Conservation (phyloP, 140 eudicot species). For the Anethum foeniculum region DNA sequence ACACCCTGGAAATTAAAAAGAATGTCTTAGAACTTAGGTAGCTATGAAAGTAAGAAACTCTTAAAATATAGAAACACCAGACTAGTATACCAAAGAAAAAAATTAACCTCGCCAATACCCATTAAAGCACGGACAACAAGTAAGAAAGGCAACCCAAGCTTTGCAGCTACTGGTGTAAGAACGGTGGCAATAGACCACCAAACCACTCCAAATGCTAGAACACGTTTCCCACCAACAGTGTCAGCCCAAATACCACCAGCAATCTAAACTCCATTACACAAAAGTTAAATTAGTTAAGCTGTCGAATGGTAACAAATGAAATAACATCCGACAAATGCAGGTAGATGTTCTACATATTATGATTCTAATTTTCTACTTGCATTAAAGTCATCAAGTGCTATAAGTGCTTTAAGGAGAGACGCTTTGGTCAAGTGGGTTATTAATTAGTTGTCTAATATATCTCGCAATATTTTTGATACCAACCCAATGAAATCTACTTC, state of each 20-base stretch:
- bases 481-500: no score
- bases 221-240: slow-evolving; percentile 87
- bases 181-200: slow-evolving; percentile 96
- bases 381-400: neutral
- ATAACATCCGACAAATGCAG: neutral
- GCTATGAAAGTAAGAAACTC: neutral
- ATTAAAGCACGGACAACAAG: slow-evolving; percentile 86
- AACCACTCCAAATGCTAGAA: slow-evolving; percentile 77
- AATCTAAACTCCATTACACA: slow-evolving; percentile 34
- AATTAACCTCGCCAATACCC: slow-evolving; percentile 90
- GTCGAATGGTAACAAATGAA: neutral
- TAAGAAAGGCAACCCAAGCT: slow-evolving; percentile 74
- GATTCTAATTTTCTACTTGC: neutral
- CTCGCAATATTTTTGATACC: neutral
- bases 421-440: no score
- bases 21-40: neutral
- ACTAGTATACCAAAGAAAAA: slow-evolving; percentile 1
- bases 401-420: neutral
- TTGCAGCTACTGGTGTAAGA: slow-evolving; percentile 90
- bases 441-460: no score
- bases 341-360: neutral
- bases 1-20: slow-evolving; percentile 61
- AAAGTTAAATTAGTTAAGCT: neutral
- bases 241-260: slow-evolving; percentile 99
- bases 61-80: neutral